phyloP scores from a whole-genome alignment of 2,329 filamentous ascomycete genomes.

The Cladosporium halotolerans region DNA sequence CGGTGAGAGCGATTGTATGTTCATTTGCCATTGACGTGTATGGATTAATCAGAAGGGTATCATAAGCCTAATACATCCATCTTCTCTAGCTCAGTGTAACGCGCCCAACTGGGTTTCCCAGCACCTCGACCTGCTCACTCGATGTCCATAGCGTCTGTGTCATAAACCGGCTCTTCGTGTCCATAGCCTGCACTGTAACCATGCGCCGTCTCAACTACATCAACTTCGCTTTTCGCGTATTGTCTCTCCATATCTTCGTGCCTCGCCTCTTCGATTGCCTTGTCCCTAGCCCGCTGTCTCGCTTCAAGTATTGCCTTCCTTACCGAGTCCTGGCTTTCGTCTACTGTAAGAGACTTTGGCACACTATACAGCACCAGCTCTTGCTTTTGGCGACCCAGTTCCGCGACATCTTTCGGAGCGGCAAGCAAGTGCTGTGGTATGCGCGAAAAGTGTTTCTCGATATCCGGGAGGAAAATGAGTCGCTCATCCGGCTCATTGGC shows the following conservation, averaged over 20 bases:
- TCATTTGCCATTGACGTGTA: too few species aligned
- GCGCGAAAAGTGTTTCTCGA: slow-evolving; percentile 70
- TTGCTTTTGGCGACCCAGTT: slow-evolving; percentile 51
- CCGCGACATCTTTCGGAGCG: slow-evolving; percentile 44
- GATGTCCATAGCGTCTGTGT: slow-evolving; percentile 63
- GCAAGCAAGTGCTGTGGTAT: slow-evolving; percentile 63
- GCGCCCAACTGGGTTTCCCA: too few species aligned
- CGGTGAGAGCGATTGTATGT: too few species aligned
- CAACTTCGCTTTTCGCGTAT: slow-evolving; percentile 21
- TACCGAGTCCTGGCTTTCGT: slow-evolving; percentile 67
- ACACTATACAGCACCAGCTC: slow-evolving; percentile 77
- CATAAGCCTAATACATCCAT: too few species aligned
- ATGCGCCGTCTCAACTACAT: slow-evolving; percentile 28
- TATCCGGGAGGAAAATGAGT: slow-evolving; percentile 76
- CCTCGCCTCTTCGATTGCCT: slow-evolving; percentile 25
- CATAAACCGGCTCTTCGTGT: slow-evolving; percentile 31
- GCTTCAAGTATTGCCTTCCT: slow-evolving; percentile 79
- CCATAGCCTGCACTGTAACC: slow-evolving; percentile 26
- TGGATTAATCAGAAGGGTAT: too few species aligned
- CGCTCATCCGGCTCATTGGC: slow-evolving; percentile 53
- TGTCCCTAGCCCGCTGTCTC: slow-evolving; percentile 60
- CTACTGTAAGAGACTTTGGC: slow-evolving; percentile 68
- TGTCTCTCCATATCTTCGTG: slow-evolving; percentile 28
- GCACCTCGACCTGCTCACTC: slow-evolving; percentile 24
- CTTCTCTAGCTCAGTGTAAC: too few species aligned